Evolutionary conservation across 2,329 filamentous ascomycete species (phyloP).

Genomic region (Orbilia quercus): DNA sequence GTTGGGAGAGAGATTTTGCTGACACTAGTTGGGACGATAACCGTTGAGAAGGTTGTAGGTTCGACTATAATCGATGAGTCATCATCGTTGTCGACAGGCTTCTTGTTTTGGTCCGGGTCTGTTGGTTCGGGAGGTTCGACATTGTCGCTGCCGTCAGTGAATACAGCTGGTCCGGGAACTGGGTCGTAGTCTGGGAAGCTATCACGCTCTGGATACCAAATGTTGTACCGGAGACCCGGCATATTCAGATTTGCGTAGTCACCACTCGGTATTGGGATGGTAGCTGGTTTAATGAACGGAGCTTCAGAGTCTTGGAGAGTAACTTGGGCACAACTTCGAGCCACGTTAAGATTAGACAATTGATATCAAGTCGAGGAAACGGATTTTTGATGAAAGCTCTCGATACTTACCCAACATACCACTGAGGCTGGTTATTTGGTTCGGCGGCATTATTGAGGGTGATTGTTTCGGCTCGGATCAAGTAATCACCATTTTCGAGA

Average conservation of each 20-base stretch:
- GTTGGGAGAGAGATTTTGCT: constrained; percentile 13
- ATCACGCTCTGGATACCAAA: constrained; percentile 37
- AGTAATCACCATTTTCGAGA: constrained; percentile 50
- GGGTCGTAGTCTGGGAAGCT: constrained; percentile 47
- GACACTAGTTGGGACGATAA: neutral
- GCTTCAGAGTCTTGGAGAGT: constrained; percentile 32
- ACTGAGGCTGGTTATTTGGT: constrained; percentile 36
- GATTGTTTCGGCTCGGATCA: constrained; percentile 47
- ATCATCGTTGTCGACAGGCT: neutral
- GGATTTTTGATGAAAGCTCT: too few species aligned
- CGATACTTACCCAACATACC: constrained; percentile 50
- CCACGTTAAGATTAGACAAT: too few species aligned
- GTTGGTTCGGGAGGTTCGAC: too few species aligned
- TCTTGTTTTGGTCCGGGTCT: too few species aligned
- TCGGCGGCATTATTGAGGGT: constrained; percentile 41
- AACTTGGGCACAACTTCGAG: constrained; percentile 40
- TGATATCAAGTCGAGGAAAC: neutral
- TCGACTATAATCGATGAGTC: neutral
- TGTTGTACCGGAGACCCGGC: constrained; percentile 51
- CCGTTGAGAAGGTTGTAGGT: neutral
- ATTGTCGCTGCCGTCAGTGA: constrained; percentile 27
- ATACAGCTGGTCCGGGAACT: constrained; percentile 39
- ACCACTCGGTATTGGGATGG: constrained; percentile 35
- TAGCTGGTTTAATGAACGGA: constrained; percentile 27
- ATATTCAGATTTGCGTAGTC: constrained; percentile 51